Evolutionary conservation across 176 grass and related monocot genomes (phyloP).

Genomic region (Aegilops speltoides): DNA sequence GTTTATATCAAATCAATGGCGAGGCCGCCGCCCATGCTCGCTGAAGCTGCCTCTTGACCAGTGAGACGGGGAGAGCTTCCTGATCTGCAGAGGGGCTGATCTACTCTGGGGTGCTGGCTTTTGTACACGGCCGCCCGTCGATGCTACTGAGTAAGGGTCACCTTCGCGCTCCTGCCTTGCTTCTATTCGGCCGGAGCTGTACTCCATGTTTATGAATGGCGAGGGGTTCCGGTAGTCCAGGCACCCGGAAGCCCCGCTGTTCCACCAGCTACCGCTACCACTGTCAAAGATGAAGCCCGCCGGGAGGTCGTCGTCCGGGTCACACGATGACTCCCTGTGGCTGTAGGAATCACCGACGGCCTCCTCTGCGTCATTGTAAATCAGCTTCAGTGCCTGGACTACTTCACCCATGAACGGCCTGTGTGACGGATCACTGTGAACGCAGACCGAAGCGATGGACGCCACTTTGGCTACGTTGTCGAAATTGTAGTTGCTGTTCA

Average conservation of each 20-base stretch:
- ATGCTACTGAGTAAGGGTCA: constrained; percentile 39
- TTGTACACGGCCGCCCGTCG: constrained; percentile 32
- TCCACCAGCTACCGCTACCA: constrained; percentile 71
- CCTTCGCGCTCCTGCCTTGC: neutral
- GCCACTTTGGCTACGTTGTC: constrained; percentile 96
- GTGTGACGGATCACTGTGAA: constrained; percentile 68
- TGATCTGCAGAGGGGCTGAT: constrained; percentile 76
- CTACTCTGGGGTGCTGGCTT: constrained; percentile 56
- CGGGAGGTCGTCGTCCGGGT: constrained; percentile 57
- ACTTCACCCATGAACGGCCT: constrained; percentile 99
- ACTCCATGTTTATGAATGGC: constrained; percentile 94
- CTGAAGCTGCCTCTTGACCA: constrained; percentile 89
- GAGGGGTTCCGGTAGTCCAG: constrained; percentile 42
- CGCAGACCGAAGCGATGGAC: constrained; percentile 85
- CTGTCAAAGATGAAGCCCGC: constrained; percentile 46
- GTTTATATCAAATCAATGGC: constrained; percentile 44
- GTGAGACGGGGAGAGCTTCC: constrained; percentile 60
- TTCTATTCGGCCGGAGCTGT: constrained; percentile 74
- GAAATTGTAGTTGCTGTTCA: constrained; percentile 75
- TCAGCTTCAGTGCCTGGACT: constrained; percentile 90
- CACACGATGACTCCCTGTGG: constrained; percentile 65
- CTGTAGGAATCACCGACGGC: constrained; percentile 72
- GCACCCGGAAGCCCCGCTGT: constrained; percentile 31
- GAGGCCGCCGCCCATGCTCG: constrained; percentile 62
- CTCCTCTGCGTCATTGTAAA: constrained; percentile 80